These are phyloP conservation scores for Raffaelea albimanens DNA, from an alignment of 2,329 filamentous ascomycete species.

Conservation along the genomic window DNA sequence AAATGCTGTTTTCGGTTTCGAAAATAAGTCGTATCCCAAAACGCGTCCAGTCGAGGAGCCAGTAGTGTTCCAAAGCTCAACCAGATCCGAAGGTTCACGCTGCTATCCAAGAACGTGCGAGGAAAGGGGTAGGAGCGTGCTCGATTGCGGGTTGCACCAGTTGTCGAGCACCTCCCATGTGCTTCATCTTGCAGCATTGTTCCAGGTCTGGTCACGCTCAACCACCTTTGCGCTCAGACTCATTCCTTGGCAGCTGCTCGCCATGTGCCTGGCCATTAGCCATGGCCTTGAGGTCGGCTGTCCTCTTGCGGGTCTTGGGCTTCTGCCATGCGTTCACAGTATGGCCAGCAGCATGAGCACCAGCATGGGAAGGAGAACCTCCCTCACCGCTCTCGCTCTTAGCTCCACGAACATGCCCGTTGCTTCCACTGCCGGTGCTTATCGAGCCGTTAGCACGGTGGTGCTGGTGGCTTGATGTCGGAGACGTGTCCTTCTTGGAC, in stretches of 20 bases:
- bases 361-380: too few relatives aligned
- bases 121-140: too few relatives aligned
- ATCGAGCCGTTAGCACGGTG: slow-evolving; percentile 27
- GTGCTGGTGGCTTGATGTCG: slow-evolving; percentile 19
- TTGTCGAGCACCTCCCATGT: too few relatives aligned
- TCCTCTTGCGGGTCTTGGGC: slow-evolving; percentile 45
- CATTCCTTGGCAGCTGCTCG: slow-evolving; percentile 48
- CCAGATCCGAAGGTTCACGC: too few relatives aligned
- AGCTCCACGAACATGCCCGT: slow-evolving; percentile 42
- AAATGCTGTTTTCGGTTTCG: too few relatives aligned
- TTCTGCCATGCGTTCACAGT: slow-evolving; percentile 44
- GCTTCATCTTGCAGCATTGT: too few relatives aligned
- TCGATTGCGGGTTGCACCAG: too few relatives aligned
- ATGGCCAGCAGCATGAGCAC: slow-evolving; percentile 1
- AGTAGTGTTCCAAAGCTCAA: too few relatives aligned
- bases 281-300: slow-evolving; percentile 35
- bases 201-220: too few relatives aligned
- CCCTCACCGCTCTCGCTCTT: slow-evolving; percentile 41
- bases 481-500: slow-evolving; percentile 19
- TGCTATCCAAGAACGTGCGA: too few relatives aligned
- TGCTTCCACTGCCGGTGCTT: slow-evolving; percentile 19
- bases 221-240: slow-evolving; percentile 54
- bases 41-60: too few relatives aligned
- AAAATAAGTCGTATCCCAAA: too few relatives aligned
- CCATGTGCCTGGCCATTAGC: slow-evolving; percentile 30